phyloP scores from a whole-genome alignment of 305 asterid species.

The Fraxinus paxiana region DNA sequence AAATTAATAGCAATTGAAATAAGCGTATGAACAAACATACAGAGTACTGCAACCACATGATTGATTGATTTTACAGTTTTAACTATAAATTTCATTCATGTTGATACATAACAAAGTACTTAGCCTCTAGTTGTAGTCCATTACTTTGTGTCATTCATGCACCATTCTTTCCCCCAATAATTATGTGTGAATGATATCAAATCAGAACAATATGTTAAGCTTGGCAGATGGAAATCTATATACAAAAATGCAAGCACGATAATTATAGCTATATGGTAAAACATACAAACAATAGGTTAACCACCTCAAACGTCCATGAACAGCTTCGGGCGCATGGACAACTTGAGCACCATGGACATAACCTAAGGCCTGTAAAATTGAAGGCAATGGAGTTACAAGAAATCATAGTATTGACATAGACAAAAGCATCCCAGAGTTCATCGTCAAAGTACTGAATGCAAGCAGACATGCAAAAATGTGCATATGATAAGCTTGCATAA shows the following conservation, averaged over 20 bases:
- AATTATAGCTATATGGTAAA: slow-evolving; percentile 12
- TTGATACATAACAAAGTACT: not conserved
- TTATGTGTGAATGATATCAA: not conserved
- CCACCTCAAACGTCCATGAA: slow-evolving; percentile 96
- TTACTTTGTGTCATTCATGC: not conserved
- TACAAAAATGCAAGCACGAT: slow-evolving; percentile 6
- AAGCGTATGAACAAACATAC: not conserved
- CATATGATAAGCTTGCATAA: not conserved
- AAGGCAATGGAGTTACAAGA: not conserved
- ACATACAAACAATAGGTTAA: not conserved
- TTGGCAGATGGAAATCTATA: not conserved
- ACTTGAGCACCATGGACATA: slow-evolving; percentile 88
- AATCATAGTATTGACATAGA: not conserved
- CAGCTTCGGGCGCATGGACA: slow-evolving; percentile 74
- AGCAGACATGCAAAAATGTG: not conserved
- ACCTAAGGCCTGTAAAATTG: slow-evolving; percentile 72
- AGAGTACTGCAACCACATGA: not conserved
- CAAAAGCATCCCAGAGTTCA: not conserved
- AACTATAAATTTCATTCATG: not conserved
- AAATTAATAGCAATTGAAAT: slow-evolving; percentile 14
- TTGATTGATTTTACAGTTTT: not conserved
- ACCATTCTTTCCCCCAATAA: not conserved
- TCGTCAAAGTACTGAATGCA: not conserved
- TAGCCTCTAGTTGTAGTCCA: not conserved
- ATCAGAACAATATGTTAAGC: not conserved